phyloP scores from a whole-genome alignment of 2,329 filamentous ascomycete genomes.

The Sporothrix luriei region DNA sequence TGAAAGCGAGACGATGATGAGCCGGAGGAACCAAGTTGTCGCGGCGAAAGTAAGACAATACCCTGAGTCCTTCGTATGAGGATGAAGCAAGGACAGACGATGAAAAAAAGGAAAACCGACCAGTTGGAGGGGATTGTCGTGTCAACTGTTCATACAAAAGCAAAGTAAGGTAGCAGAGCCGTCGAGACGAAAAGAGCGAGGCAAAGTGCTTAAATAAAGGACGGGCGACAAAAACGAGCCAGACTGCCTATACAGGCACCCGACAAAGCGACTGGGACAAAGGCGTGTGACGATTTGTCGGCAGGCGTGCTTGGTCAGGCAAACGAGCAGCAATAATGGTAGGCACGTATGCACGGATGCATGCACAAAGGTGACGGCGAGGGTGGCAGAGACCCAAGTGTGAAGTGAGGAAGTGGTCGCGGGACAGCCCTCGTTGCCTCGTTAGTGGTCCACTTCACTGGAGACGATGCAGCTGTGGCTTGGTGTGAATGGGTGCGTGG shows the following conservation, averaged over 20 bases:
- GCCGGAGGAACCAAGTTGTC: not conserved
- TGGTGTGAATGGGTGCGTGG: slow-evolving; percentile 12
- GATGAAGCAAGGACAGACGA: not conserved
- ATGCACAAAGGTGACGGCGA: slow-evolving; percentile 9
- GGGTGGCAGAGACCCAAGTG: not conserved
- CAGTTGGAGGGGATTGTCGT: not conserved
- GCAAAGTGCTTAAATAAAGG: not conserved
- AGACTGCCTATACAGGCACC: slow-evolving; percentile 7
- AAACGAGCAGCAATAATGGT: slow-evolving; percentile 22
- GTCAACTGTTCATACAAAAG: not conserved
- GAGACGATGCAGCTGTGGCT: slow-evolving; percentile 18
- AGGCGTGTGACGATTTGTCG: slow-evolving; percentile 27
- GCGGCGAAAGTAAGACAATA: too few species aligned
- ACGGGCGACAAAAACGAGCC: slow-evolving; percentile 6
- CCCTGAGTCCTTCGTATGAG: too few species aligned
- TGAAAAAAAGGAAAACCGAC: not conserved
- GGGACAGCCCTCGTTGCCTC: not conserved
- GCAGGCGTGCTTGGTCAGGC: slow-evolving; percentile 24
- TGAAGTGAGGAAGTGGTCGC: not conserved
- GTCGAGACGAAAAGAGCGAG: not conserved
- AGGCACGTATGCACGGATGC: slow-evolving; percentile 20
- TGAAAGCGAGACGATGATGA: not conserved
- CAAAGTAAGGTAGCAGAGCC: not conserved
- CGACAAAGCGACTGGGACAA: not conserved
- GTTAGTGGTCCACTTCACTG: not conserved